Evolutionary conservation across 768 basidiomycete species (phyloP).

Genomic region (Hygrocybe coccinea): DNA sequence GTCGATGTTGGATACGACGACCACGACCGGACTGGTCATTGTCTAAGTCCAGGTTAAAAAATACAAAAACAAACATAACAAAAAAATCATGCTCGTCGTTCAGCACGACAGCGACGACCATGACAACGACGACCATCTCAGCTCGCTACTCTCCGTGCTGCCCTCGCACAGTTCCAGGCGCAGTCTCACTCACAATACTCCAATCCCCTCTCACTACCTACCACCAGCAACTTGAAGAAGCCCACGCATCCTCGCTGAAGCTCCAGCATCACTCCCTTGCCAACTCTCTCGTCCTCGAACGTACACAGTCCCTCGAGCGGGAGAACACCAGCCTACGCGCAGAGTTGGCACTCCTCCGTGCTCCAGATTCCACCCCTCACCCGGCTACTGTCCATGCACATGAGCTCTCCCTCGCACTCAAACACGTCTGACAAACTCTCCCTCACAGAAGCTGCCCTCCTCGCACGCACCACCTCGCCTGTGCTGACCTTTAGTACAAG

Average conservation of each 20-base stretch:
- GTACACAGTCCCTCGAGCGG: conserved; percentile 45
- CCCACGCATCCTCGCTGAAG: conserved; percentile 58
- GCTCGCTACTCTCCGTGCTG: conserved; percentile 42
- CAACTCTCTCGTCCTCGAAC: conserved; percentile 44
- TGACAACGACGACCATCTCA: conserved; percentile 46
- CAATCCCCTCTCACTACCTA: conserved; percentile 8
- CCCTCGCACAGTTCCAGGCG: conserved; percentile 50
- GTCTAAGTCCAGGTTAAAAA: no score
- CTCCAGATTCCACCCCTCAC: conserved; percentile 39
- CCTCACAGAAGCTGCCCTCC: no score
- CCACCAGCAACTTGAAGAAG: conserved; percentile 52
- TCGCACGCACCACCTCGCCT: no score
- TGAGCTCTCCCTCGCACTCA: conserved; percentile 62
- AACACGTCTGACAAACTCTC: conserved; percentile 63
- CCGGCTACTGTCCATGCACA: conserved; percentile 33
- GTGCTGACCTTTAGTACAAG: conserved; percentile 37
- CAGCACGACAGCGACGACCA: background rate
- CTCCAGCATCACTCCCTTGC: conserved; percentile 61
- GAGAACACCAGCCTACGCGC: conserved; percentile 55
- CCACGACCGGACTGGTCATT: background rate
- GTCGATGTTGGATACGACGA: background rate
- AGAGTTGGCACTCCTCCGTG: conserved; percentile 54
- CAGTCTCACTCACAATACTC: conserved; percentile 5
- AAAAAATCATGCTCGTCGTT: background rate
- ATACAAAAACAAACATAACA: background rate